Evolutionary conservation across 129 eudicot genomes (phyloP), one percentile per base, ranked within the genome.

Genomic region (Rutidosis leptorrhynchoides): DNA sequence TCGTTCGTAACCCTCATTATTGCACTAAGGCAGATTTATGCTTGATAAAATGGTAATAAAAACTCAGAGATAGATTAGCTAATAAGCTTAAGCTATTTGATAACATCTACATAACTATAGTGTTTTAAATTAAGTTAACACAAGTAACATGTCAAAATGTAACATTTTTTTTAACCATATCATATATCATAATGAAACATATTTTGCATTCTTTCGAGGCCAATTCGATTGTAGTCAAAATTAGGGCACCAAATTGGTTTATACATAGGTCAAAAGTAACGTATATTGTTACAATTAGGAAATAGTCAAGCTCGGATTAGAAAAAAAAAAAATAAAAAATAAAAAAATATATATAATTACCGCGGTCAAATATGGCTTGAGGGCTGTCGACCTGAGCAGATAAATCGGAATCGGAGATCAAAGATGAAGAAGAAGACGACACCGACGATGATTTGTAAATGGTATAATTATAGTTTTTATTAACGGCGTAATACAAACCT

Each of bases 401-500:
- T 23, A 48, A 24, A 57, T 73, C 95, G 23, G 78, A 74, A 21
- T 85, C 84, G 14, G 83, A 80, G 20, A 51, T 16, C 8, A 81
- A 19, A 2, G 80, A 64, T 10, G 79, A 53, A 7, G 66, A 23
- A 11, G 62, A 68, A 4, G 74, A 76, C n/a, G 79, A 61, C 26
- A 74, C 45, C 11, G 79, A 27, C 25, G 88, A 57, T 5, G 82
- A 67, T 66, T 78, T 84, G 1, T 81, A 63, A 63, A 78, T 79
- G 69, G 78, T 30, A 55, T 78, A 78, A 72, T 71, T 28, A 53
- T 80, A 90, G 16, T 73, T 77, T 65, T 84, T 82, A 68, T 90
- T 82, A 40, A 90, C 92, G 15, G 95, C 85, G 64, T 84, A 82
- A 61, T 90, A 90, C 53, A 90, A 80, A 5, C 81, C 87, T 24